Evolutionary conservation across 805 yeast species (phyloP), one percentile per base, ranked within the genome.

Genomic region (Lipomyces sp.): DNA sequence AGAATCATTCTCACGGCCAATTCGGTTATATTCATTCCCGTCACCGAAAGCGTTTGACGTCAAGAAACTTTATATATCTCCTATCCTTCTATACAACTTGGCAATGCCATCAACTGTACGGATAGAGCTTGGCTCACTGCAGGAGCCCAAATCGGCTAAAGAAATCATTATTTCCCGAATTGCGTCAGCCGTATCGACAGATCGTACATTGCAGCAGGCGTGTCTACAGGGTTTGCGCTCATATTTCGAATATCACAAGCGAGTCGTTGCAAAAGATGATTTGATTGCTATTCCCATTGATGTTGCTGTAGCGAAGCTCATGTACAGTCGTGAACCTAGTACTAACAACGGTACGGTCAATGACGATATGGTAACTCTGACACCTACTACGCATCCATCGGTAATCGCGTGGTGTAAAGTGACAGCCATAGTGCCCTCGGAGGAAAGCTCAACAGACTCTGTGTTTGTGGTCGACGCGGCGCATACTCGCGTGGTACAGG

Each of bases 351-450:
- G 53, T 18, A 66, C 64, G 42, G 77, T 64, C 11, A 70, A 37
- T 10, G 60, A 60, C 3, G 64, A 61, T 33, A 13, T 39, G 18
- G 45, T n/a, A 6, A 18, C 32, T 35, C 15, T 48, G 8, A 33
- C 85, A 1, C 92, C 92, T 0, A 77, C 79, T 2, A 91, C 90
- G 0, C 81, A 81, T 30, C 86, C 90, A 0, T 91, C 92, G 74
- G 80, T 85, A 0, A 83, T 93, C 24, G 96, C 92, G 0, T 94
- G 97, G 97, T 94, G 92, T 77, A 85, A 85, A 71, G 84, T 94
- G 1, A 81, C 85, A 1, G 88, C 84, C 5, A 79, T 87, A 3
- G 60, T 55, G 1, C 69, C 74, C 8, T 56, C 62, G 18, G 66
- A 66, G 33, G 72, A 66, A 15, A 58, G 55, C 1, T 51, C 62